A percentile compares a stretch with the other conserved stretches of the same genome.
Evolutionary conservation across 345 rosid species (phyloP).

Genomic region (Syzygium oleosum): DNA sequence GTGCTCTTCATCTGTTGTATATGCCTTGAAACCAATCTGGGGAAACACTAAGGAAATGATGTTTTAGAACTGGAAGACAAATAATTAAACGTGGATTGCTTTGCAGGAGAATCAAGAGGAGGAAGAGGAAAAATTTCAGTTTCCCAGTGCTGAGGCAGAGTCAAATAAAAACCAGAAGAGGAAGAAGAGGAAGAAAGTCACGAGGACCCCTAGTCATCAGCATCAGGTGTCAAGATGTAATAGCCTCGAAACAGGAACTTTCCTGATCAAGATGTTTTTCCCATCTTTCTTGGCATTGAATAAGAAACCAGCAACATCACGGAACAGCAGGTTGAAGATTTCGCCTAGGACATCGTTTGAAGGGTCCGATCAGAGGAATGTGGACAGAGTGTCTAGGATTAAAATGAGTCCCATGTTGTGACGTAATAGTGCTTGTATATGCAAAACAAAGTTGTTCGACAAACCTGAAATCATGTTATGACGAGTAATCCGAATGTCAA

Average conservation of each 20-base stretch:
- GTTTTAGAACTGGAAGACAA: neutral
- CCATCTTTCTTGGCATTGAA: conserved; percentile 20
- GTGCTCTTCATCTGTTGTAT: neutral
- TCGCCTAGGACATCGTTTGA: conserved; percentile 16
- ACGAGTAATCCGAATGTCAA: too few relatives aligned
- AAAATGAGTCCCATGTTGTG: conserved; percentile 5
- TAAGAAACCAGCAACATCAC: conserved; percentile 4
- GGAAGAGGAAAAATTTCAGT: neutral
- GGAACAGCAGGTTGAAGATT: conserved; percentile 3
- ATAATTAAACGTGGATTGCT: neutral
- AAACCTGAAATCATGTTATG: too few relatives aligned
- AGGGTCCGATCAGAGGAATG: neutral
- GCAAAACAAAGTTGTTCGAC: too few relatives aligned
- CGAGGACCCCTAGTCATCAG: neutral
- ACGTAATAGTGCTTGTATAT: too few relatives aligned
- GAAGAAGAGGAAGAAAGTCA: conserved; percentile 1
- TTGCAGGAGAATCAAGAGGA: neutral
- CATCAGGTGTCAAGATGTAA: conserved; percentile 13
- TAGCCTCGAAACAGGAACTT: conserved; percentile 30
- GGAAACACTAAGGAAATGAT: neutral
- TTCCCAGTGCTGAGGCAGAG: neutral
- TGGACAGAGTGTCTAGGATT: conserved; percentile 8
- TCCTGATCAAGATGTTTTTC: conserved; percentile 38
- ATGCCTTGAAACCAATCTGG: neutral
- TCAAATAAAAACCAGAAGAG: conserved; percentile 3